Base-by-base conservation (phyloP, 129 eudicot genomes). In the Centaurea solstitialis region DNA sequence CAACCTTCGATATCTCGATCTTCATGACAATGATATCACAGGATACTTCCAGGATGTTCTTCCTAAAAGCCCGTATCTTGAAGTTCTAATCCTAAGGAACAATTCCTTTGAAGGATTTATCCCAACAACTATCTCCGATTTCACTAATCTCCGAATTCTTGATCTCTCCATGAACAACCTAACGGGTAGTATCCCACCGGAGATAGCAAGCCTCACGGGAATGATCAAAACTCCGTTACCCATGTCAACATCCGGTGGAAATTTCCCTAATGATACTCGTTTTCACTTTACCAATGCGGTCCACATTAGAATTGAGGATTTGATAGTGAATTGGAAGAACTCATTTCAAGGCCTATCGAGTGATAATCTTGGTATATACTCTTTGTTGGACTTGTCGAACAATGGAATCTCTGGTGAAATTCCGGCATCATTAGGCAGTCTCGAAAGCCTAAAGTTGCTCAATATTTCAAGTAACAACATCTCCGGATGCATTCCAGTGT, bases 81-180 rank as follows among this genome's bases (percentile, higher is more conserved):
- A 83, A 80, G 47, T 83, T 17, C 79, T 88, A 17, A 65, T 67
- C 67, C 75, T 88, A 20, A 74, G 92, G 6, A 80, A 88, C 87
- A 85, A 83, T 50, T 83, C 76, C 69, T 37, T 88, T 9, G 18
- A 79, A 21, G 91, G 91, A 9, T 33, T 77, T n/a, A 70, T 88
- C 7, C 89, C 85, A 12, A 38, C 13, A 7, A 50, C 28, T 5
- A 21, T 88, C 53, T 72, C 82, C 24, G 83, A 76, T 45, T 85
- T 83, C 37, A 50, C 57, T 67, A 57, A 22, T 17, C 86, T 87
- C 38, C 86, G 73, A 3, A 83, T 88, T 23, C 86, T 88, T 33
- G 92, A 88, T 72, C 70, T 88, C 21, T 86, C 90, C 0, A 24
- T 7, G 72, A 88, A 88, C 69, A 81, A 45, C n/a, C 67, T 88